Evolutionary conservation across 1,139 yeast species (phyloP).

Genomic region (Candida glucosophila): DNA sequence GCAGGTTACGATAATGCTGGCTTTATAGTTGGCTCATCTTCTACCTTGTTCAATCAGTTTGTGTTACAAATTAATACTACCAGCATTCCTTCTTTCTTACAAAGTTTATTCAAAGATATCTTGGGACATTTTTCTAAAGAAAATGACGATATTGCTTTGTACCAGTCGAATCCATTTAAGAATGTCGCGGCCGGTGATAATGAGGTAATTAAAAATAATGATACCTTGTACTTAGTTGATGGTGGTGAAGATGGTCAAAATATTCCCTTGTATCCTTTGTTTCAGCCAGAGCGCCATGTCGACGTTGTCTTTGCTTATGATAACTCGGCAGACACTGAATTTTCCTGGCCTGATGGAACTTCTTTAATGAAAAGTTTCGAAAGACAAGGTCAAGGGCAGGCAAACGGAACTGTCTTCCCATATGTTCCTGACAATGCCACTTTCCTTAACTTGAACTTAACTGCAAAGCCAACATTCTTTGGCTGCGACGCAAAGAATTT

Average conservation of each 20-base stretch:
- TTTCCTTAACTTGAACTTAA: conserved; percentile 51
- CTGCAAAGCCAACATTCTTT: conserved; percentile 68
- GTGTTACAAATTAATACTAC: conserved; percentile 56
- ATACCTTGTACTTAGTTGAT: conserved; percentile 32
- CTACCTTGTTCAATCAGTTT: conserved; percentile 73
- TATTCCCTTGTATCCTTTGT: conserved; percentile 31
- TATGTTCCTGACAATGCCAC: conserved; percentile 73
- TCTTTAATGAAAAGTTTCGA: conserved; percentile 43
- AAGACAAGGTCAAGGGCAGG: conserved; percentile 60
- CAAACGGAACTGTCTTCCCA: conserved; percentile 66
- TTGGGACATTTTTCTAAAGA: conserved; percentile 39
- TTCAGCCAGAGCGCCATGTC: conserved; percentile 29
- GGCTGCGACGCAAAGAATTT: conserved; percentile 74
- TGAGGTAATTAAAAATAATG: conserved; percentile 7
- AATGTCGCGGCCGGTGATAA: conserved; percentile 33
- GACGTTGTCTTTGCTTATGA: conserved; percentile 39
- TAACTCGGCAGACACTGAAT: conserved; percentile 41
- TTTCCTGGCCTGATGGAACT: conserved; percentile 35
- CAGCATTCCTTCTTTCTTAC: conserved; percentile 38
- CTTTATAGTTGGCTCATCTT: conserved; percentile 72
- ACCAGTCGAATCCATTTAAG: conserved; percentile 46
- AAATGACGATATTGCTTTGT: conserved; percentile 34
- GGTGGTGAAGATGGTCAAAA: conserved; percentile 39
- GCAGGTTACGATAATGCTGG: conserved; percentile 82
- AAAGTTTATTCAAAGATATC: conserved; percentile 35